Evolutionary conservation across 805 yeast genomes (phyloP).

Genomic region (Candida wancherniae): DNA sequence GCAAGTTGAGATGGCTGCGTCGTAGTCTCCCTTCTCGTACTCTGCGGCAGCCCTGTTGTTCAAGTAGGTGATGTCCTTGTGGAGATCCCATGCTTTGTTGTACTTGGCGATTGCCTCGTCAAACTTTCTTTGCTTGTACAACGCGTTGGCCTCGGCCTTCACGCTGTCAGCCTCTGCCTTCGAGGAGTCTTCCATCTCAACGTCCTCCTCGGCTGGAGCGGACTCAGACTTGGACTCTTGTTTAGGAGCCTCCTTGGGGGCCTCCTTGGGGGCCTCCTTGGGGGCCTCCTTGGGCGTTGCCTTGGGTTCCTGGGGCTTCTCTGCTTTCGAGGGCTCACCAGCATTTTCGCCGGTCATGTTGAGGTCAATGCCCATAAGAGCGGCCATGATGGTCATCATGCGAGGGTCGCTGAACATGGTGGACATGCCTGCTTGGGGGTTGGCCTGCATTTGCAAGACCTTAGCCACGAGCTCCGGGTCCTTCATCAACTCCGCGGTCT

Average conservation of each 20-base stretch:
- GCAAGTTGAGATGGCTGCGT: constrained; percentile 78
- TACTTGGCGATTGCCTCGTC: constrained; percentile 89
- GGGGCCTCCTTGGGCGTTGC: constrained; percentile 16
- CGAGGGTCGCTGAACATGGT: constrained; percentile 78
- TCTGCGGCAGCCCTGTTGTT: constrained; percentile 98
- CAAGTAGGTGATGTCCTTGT: constrained; percentile 84
- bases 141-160: constrained; percentile 80
- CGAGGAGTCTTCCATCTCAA: constrained; percentile 30
- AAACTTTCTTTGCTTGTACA: constrained; percentile 82
- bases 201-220: constrained; percentile 20
- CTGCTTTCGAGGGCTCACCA: constrained; percentile 11
- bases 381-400: constrained; percentile 82
- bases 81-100: constrained; percentile 76
- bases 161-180: constrained; percentile 58
- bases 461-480: constrained; percentile 81
- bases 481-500: constrained; percentile 79
- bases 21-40: constrained; percentile 90
- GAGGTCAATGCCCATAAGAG: constrained; percentile 77
- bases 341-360: constrained; percentile 33
- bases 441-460: constrained; percentile 52
- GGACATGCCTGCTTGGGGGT: constrained; percentile 71
- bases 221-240: constrained; percentile 11
- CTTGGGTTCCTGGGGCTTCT: constrained; percentile 11
- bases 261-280: constrained; percentile 11
- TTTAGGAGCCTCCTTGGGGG: constrained; percentile 3